phyloP scores from a whole-genome alignment of 2,329 filamentous ascomycete genomes.

The Graphilbum fragrans region DNA sequence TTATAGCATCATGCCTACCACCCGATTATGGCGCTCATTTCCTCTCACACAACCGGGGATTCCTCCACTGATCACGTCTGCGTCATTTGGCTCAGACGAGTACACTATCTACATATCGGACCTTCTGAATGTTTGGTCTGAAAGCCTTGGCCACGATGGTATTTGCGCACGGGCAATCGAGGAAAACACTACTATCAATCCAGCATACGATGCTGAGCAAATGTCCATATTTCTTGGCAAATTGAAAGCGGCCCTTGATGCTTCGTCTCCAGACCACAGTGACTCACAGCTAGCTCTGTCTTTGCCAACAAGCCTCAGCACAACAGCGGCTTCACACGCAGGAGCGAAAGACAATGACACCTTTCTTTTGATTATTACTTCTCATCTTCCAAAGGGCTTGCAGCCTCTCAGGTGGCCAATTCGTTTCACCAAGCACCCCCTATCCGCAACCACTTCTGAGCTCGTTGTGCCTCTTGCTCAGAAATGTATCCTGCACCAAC shows the following conservation, averaged over 20 bases:
- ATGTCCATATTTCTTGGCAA: constrained; percentile 55
- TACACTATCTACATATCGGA: constrained; percentile 62
- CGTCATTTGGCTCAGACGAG: constrained; percentile 33
- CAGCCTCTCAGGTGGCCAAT: constrained; percentile 20
- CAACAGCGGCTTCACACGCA: constrained; percentile 16
- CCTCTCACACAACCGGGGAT: constrained; percentile 29
- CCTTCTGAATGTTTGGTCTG: constrained; percentile 60
- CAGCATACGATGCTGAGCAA: constrained; percentile 55
- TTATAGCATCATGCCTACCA: constrained; percentile 1
- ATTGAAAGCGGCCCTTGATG: constrained; percentile 40
- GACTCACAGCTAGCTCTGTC: neutral
- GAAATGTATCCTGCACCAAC: constrained; percentile 25
- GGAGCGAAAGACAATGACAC: constrained; percentile 1
- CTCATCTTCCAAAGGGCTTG: constrained; percentile 26
- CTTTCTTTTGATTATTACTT: neutral
- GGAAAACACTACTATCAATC: constrained; percentile 60
- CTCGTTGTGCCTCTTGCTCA: constrained; percentile 41
- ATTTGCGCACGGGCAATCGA: constrained; percentile 51
- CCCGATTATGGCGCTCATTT: constrained; percentile 34
- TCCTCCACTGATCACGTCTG: constrained; percentile 53
- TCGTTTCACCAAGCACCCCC: constrained; percentile 16
- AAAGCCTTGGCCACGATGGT: constrained; percentile 46
- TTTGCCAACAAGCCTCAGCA: neutral
- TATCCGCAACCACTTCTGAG: constrained; percentile 30
- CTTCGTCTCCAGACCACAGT: constrained; percentile 20